Evolutionary conservation across 116 monocot genomes (phyloP), one percentile per base, ranked within the genome.

Genomic region (Papilionanthe hybrid): DNA sequence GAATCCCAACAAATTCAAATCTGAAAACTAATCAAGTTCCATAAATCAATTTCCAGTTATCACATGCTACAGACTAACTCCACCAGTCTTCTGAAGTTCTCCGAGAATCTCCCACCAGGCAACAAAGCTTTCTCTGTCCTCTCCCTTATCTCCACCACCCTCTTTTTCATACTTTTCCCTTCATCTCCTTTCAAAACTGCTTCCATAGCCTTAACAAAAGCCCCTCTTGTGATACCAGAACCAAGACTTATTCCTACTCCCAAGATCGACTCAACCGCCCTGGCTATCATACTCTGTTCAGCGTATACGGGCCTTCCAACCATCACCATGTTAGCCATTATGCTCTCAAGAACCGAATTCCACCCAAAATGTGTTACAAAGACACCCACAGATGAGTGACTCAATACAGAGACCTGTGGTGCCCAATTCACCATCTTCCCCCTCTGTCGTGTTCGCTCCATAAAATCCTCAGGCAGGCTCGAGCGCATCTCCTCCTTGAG

Each of bases 311-410:
- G 89, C 42, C 85, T 25, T 77, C 86, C 79, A 20, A 84, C 22
- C 76, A 89, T 83, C 71, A 89, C 85, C 65, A 91, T 85, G 1
- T 83, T 87, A 19, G 72, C 50, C 0, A 84, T 17, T 0, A 89
- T 77, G 68, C 82, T 76, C 85, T 91, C 89, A 72, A 80, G 8
- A 3, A 83, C 49, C 12, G 91, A 91, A 66, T 85, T 87, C 91
- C 91, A 91, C 25, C 91, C 88, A 50, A 85, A 82, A 63, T 91
- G 91, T 9, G 65, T 84, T 75, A 91, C 77, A 72, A 91, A 91
- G 7, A 74, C 84, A 11, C 91, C 91, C 9, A 89, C 79, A 2
- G 89, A 78, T 1, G 10, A 18, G 72, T 91, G 91, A 7, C 50
- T 72, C 15, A 91, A 80, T 3, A 91, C 85, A 55, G 28, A 17